These are phyloP conservation scores for Penicillium roqueforti DNA, from an alignment of 495 filamentous ascomycete genomes.

Conservation along the genomic window DNA sequence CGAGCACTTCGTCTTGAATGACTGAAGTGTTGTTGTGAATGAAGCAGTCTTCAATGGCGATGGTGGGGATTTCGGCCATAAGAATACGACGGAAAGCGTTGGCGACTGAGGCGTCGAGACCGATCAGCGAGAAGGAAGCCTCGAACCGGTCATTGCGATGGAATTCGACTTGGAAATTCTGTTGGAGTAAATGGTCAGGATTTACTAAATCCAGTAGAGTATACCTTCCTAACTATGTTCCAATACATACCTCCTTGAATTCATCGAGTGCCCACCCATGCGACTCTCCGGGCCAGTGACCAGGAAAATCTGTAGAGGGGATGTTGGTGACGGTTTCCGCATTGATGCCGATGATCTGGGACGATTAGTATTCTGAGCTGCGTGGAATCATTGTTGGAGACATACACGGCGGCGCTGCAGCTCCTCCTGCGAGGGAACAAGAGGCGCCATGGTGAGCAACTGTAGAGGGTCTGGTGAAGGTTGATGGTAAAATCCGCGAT, in stretches of 20 bases:
- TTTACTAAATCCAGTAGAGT: neutral
- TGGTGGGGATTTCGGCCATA: conserved; percentile 87
- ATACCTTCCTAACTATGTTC: neutral
- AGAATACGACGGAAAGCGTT: conserved; percentile 98
- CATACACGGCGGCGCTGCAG: conserved; percentile 48
- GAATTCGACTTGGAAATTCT: conserved; percentile 72
- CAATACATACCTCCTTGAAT: conserved; percentile 55
- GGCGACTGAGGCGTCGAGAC: conserved; percentile 85
- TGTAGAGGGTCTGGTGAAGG: conserved; percentile 11
- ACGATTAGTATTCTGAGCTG: conserved; percentile 14
- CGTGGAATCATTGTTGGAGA: neutral
- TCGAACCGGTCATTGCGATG: conserved; percentile 73
- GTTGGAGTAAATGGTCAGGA: conserved; percentile 14
- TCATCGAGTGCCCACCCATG: conserved; percentile 77
- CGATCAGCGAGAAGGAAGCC: conserved; percentile 83
- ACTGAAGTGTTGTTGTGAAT: conserved; percentile 93
- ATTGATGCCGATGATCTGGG: conserved; percentile 78
- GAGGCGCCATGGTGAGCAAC: conserved; percentile 43
- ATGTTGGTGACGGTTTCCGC: conserved; percentile 84
- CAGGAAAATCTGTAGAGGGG: conserved; percentile 83
- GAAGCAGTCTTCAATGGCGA: conserved; percentile 91
- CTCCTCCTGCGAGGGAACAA: conserved; percentile 46
- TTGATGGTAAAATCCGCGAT: conserved; percentile 34
- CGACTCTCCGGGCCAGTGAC: conserved; percentile 86
- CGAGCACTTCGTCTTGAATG: conserved; percentile 94